Percentiles rank a stretch among this genome's conserved stretches.
Conservation (phyloP, 257 asterid species). For the Osmanthus fragrans region DNA sequence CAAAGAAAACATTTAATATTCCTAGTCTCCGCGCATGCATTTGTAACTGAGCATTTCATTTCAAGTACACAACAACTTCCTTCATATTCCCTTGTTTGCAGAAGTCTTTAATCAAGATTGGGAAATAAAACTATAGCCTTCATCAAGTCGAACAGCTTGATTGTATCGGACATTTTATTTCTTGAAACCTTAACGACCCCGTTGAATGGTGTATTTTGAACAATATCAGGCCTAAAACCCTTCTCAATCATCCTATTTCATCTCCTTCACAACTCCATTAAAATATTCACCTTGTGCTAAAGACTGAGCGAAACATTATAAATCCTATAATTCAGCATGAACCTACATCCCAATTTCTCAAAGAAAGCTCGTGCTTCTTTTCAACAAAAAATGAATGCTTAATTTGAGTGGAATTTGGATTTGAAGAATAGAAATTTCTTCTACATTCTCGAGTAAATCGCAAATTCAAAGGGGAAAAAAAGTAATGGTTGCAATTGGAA, state of each 20-base stretch:
- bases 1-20: too few species aligned
- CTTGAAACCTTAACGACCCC: not conserved
- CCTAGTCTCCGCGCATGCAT: slow-evolving; percentile 3
- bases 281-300: too few species aligned
- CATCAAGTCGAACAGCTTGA: slow-evolving; percentile 74
- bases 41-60: slow-evolving; percentile 58
- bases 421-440: not conserved
- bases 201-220: too few species aligned
- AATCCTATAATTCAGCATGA: too few species aligned
- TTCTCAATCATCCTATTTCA: too few species aligned
- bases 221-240: too few species aligned
- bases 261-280: too few species aligned
- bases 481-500: slow-evolving; percentile 40
- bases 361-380: too few species aligned
- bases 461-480: too few species aligned
- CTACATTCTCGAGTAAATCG: not conserved
- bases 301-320: too few species aligned
- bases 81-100: slow-evolving; percentile 61
- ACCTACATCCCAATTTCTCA: too few species aligned
- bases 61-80: slow-evolving; percentile 55
- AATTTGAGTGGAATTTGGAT: not conserved
- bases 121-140: slow-evolving; percentile 69
- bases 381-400: not conserved
- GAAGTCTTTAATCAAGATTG: slow-evolving; percentile 56
- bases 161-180: slow-evolving; percentile 48